Base-by-base conservation (phyloP, 2,329 filamentous ascomycete genomes). In the Pyricularia sp. region DNA sequence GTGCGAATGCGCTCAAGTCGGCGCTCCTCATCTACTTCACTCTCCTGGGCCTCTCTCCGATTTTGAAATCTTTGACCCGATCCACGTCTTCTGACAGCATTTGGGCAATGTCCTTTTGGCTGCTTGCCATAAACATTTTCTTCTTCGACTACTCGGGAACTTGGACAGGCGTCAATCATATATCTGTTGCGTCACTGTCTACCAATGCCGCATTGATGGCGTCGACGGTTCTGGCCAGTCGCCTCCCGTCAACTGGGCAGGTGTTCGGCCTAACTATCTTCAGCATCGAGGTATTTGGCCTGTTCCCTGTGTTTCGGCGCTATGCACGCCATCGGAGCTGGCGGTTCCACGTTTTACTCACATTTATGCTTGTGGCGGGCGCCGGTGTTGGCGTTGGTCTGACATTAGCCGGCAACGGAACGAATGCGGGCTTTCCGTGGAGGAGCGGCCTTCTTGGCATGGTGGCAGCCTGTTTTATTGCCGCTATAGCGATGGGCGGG, bases 201-300 rank as follows among this genome's bases (percentile, higher is more conserved):
- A 99, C 95, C 28, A 99, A 98, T 73, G 95, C 95, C 1, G 95
- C 94, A 0, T 85, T 99, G 68, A 98, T 98, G 93, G 94, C 94
- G 0, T 94, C 91, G 5, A 97, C 95, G 0, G 94, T 99, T 70
- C 86, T 99, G 12, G 95, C 95, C 2, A 96, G 92, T 66, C 90
- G 94, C 0, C 85, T 99, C 12, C 92, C 92, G 7, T 93, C 90
- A 20, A 98, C 95, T 0, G 94, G 93, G 0, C 92, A 97, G 77
- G 95, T 99, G 0, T 99, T 99, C 76, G 94, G 91, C 71, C 83
- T 99, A 33, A 97, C 94, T 0, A 86, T 99, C 6, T 98, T 99
- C 84, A 94, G 90, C 71, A 98, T 99, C 73, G 93, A 99, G 77
- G 93, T 99, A 1, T 99, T 98, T 78, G 95, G 94, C 0, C 84